Percentiles rank a stretch among this genome's conserved stretches.
Evolutionary conservation across 1,139 yeast genomes (phyloP).

Genomic region (Debaryomyces coudertii): DNA sequence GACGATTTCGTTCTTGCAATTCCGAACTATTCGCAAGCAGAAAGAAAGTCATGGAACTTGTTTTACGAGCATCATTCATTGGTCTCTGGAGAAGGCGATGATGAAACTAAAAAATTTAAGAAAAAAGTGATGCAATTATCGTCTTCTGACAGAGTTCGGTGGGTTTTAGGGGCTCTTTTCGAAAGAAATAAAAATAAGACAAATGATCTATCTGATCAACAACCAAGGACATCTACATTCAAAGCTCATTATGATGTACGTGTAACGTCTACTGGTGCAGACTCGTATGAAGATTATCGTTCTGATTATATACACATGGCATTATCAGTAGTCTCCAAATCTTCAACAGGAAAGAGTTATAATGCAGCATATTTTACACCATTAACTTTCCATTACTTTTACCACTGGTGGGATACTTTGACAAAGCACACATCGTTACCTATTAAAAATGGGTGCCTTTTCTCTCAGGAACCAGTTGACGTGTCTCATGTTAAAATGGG

Average conservation of each 20-base stretch:
- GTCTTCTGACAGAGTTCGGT: slow-evolving; percentile 42
- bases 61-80: slow-evolving; percentile 23
- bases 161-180: slow-evolving; percentile 47
- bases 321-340: slow-evolving; percentile 47
- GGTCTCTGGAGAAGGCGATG: slow-evolving; percentile 22
- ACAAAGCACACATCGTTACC: slow-evolving; percentile 75
- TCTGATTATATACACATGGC: slow-evolving; percentile 82
- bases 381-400: slow-evolving; percentile 64
- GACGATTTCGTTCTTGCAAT: slow-evolving; percentile 71
- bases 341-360: slow-evolving; percentile 44
- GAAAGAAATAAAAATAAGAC: slow-evolving; percentile 37
- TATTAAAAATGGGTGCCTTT: slow-evolving; percentile 70
- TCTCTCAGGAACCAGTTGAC: slow-evolving; percentile 36
- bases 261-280: slow-evolving; percentile 53
- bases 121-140: slow-evolving; percentile 44
- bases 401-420: slow-evolving; percentile 82
- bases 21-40: slow-evolving; percentile 50
- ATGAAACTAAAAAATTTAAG: slow-evolving; percentile 36
- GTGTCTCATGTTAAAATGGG: slow-evolving; percentile 64
- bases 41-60: slow-evolving; percentile 41
- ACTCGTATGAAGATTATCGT: slow-evolving; percentile 79
- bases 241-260: slow-evolving; percentile 48
- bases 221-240: slow-evolving; percentile 37
- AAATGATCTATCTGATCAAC: slow-evolving; percentile 28
- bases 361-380: slow-evolving; percentile 84